Percentiles rank a stretch among this genome's conserved stretches.
Evolutionary conservation across 768 basidiomycete species (phyloP).

Genomic region (Clitopilus passeckerianus): DNA sequence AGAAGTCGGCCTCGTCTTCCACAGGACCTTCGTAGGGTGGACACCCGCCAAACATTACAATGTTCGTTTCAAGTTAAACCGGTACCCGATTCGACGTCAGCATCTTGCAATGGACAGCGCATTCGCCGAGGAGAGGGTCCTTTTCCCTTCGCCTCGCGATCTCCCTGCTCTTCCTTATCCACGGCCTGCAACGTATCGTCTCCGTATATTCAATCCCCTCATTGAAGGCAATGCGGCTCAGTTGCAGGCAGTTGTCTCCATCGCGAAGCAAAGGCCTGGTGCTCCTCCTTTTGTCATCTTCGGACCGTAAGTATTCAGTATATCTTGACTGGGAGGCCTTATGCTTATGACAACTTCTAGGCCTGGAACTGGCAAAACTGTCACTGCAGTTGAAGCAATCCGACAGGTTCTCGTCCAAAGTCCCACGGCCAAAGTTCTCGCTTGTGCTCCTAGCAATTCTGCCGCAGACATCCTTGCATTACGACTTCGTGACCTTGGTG

Average conservation of each 20-base stretch:
- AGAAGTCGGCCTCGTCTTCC: slow-evolving; percentile 49
- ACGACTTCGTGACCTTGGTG: slow-evolving; percentile 28
- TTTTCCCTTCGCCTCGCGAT: slow-evolving; percentile 41
- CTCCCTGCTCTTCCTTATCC: slow-evolving; percentile 10
- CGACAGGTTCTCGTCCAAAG: slow-evolving; percentile 38
- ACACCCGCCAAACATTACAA: slow-evolving; percentile 32
- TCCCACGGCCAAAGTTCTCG: slow-evolving; percentile 41
- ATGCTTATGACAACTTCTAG: slow-evolving; percentile 19
- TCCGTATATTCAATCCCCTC: slow-evolving; percentile 33
- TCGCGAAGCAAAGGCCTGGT: slow-evolving; percentile 37
- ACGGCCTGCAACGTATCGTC: slow-evolving; percentile 4
- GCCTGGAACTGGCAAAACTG: slow-evolving; percentile 65
- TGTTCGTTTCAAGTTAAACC: slow-evolving; percentile 54
- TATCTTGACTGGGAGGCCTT: background rate
- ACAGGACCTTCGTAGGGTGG: slow-evolving; percentile 34
- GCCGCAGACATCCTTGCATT: slow-evolving; percentile 57
- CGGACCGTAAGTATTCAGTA: slow-evolving; percentile 46
- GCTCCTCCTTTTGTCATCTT: slow-evolving; percentile 54
- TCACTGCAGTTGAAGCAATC: slow-evolving; percentile 59
- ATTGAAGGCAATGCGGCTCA: slow-evolving; percentile 44
- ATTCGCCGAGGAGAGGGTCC: slow-evolving; percentile 37
- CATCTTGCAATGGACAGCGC: slow-evolving; percentile 50
- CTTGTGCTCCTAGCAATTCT: slow-evolving; percentile 62
- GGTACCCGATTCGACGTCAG: slow-evolving; percentile 50
- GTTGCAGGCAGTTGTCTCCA: slow-evolving; percentile 41